phyloP scores from a whole-genome alignment of 2,329 filamentous ascomycete genomes.

The Diplodia corticola region DNA sequence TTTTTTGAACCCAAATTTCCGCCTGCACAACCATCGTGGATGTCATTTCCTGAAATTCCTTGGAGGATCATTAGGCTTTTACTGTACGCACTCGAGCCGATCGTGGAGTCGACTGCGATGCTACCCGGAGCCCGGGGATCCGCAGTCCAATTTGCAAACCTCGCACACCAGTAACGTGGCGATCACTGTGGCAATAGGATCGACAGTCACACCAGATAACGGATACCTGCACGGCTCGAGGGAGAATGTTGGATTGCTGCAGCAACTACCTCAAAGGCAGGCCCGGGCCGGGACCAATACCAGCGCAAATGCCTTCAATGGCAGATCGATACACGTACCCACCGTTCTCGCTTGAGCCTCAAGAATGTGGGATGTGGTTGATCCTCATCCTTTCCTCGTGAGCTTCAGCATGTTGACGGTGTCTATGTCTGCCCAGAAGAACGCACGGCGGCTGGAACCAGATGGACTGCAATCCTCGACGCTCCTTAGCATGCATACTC shows the following conservation, averaged over 20 bases:
- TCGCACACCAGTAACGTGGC: not conserved
- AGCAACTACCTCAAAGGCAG: not conserved
- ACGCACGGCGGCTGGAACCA: not conserved
- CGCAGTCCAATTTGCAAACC: not conserved
- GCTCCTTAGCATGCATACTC: not conserved
- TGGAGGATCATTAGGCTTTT: not conserved
- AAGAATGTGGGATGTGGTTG: not conserved
- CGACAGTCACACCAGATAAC: not conserved
- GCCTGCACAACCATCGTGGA: not conserved
- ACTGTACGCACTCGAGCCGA: not conserved
- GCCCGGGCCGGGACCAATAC: not conserved
- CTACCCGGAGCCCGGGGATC: not conserved
- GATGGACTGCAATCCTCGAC: not conserved
- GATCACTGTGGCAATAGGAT: not conserved
- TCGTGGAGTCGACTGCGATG: not conserved
- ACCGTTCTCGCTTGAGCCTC: not conserved
- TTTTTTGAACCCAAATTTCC: conserved; percentile 2
- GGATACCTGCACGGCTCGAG: not conserved
- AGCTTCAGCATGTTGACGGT: not conserved
- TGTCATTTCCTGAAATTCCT: not conserved
- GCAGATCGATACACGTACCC: not conserved
- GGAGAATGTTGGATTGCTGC: not conserved
- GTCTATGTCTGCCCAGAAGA: not conserved
- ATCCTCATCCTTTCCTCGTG: not conserved
- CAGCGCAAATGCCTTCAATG: not conserved